Evolutionary conservation across 1,139 yeast genomes (phyloP).

Genomic region (Candida anutae): DNA sequence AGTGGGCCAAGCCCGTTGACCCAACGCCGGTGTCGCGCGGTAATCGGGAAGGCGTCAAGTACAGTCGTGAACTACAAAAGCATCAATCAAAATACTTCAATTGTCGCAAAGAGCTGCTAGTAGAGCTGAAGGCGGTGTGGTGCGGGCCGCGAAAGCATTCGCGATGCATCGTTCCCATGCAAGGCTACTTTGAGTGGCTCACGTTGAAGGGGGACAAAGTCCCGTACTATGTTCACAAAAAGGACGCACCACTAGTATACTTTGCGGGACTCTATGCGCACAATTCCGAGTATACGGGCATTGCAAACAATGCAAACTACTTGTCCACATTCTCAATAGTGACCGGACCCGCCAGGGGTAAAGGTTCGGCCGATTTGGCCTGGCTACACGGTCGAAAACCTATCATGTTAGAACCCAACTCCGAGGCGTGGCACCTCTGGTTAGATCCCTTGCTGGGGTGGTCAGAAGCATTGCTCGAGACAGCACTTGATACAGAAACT

Average conservation of each 20-base stretch:
- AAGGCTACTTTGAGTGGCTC: slow-evolving; percentile 85
- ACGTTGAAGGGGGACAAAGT: slow-evolving; percentile 27
- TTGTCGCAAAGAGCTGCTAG: slow-evolving; percentile 54
- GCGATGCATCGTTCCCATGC: slow-evolving; percentile 68
- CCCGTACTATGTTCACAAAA: slow-evolving; percentile 62
- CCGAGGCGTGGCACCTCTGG: slow-evolving; percentile 57
- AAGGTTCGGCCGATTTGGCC: slow-evolving; percentile 35
- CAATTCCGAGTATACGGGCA: slow-evolving; percentile 23
- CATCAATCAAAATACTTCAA: slow-evolving; percentile 41
- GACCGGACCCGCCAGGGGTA: slow-evolving; percentile 58
- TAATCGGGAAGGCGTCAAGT: slow-evolving; percentile 10
- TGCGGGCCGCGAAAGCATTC: slow-evolving; percentile 24
- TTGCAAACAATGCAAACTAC: slow-evolving; percentile 14
- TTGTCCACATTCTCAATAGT: slow-evolving; percentile 60
- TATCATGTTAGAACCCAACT: slow-evolving; percentile 51
- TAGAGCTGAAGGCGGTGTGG: slow-evolving; percentile 43
- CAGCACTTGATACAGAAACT: slow-evolving; percentile 26
- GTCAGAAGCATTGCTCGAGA: slow-evolving; percentile 26
- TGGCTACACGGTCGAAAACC: slow-evolving; percentile 84
- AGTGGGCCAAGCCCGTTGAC: slow-evolving; percentile 33
- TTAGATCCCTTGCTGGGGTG: slow-evolving; percentile 40
- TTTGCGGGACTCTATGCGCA: slow-evolving; percentile 67
- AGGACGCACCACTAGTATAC: slow-evolving; percentile 45
- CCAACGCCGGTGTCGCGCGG: slow-evolving; percentile 17
- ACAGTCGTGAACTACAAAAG: slow-evolving; percentile 24